Evolutionary conservation across 129 eudicot species (phyloP), one percentile per base, ranked within the genome.

Genomic region (Glebionis coronaria): DNA sequence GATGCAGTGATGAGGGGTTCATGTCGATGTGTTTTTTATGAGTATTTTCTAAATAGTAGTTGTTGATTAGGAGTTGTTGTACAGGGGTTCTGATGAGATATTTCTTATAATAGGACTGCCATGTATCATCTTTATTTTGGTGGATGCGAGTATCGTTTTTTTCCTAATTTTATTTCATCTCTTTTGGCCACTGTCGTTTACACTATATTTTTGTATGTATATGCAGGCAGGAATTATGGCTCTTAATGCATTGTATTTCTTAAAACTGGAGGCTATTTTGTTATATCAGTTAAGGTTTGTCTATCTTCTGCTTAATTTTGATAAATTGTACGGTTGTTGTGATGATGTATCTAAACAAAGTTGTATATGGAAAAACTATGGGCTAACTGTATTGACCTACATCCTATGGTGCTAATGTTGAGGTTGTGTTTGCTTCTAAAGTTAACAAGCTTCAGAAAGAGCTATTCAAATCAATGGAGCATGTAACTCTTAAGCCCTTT

Each of bases 351-450:
- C 42, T 53, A 0, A n/a, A 2, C 29, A 27, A 57, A 12, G 42
- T 2, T 19, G 8, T 35, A 35, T 8, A 35, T 35, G 10, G 9
- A 18, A 45, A 23, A 29, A n/a, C n/a, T 50, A 16, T 15, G 19
- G 98, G 98, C 98, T 15, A 92, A 86, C 86, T 92, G 98, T 73
- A 92, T 92, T 1, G 98, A 92, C 65, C 98, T 0, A 92, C 98
- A n/a, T n/a, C n/a, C n/a, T n/a, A n/a, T n/a, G n/a, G n/a, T 0
- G 93, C 77, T 4, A 89, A 96, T 0, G 98, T 95, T 0, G 98
- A 92, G 73, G 95, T 91, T 29, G 96, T 88, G 12, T 92, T 88
- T 80, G 98, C 96, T n/a, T 83, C 87, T 2, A 95, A 88, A 76
- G 95, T 88, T 57, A 91, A 91, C 68, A 91, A 85, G 70, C 82